Base-by-base conservation (phyloP, 116 monocot species). In the Trichopus zeylanicus region DNA sequence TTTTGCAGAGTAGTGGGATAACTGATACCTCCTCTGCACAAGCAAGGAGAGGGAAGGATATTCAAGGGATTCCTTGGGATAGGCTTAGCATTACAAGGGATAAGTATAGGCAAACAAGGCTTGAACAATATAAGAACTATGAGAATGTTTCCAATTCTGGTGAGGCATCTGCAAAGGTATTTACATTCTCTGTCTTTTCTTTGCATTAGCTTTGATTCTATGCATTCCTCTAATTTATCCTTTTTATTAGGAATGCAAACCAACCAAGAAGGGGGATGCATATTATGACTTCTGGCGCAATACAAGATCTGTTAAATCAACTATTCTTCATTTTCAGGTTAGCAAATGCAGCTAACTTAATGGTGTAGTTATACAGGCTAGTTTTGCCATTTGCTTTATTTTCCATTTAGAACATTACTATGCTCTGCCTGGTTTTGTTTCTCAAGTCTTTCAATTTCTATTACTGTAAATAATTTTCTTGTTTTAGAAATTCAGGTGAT, bases 301-400 rank as follows among this genome's bases (percentile, higher is more conserved):
- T 67, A 85, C 88, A 46, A 79, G 98, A 78, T 91, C 98, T 15
- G 91, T 91, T 26, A 91, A 82, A 68, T 88, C 98, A 25, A 91
- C 91, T 33, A 91, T 98, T 31, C 88, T 82, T 74, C 98, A 98
- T 80, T 98, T 98, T 53, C 98, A 98, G 85, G 98, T 90, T 23
- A 72, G 60, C 26, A 24, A 42, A 35, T 15, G 1, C 9, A 42
- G 42, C n/a, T 3, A 42, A 42, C n/a, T n/a, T n/a, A n/a, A n/a
- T n/a, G n/a, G n/a, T n/a, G n/a, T n/a, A n/a, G n/a, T n/a, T n/a
- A n/a, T n/a, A n/a, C n/a, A n/a, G n/a, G n/a, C n/a, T n/a, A n/a
- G n/a, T n/a, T n/a, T n/a, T n/a, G n/a, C n/a, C n/a, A n/a, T n/a
- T n/a, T n/a, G n/a, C n/a, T n/a, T n/a, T n/a, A n/a, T n/a, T n/a